These are phyloP conservation scores for Yamadazyma songkhlaensis DNA, from an alignment of 1,139 yeast genomes.

Conservation along the genomic window DNA sequence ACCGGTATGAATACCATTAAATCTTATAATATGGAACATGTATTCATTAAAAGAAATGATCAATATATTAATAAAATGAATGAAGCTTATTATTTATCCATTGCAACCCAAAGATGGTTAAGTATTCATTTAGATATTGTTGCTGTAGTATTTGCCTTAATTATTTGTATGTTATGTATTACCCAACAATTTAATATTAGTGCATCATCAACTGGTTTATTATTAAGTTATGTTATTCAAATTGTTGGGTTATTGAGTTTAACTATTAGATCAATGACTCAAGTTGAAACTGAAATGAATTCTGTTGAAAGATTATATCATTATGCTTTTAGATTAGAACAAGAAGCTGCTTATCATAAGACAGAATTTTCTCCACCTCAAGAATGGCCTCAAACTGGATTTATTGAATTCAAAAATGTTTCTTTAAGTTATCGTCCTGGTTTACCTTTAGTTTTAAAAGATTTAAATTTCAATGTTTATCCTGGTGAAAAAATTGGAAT, in stretches of 20 bases:
- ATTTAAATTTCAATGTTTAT: slow-evolving; percentile 72
- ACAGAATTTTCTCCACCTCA: slow-evolving; percentile 68
- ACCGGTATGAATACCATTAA: slow-evolving; percentile 45
- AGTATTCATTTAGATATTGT: slow-evolving; percentile 40
- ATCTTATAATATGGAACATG: slow-evolving; percentile 30
- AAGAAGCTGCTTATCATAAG: slow-evolving; percentile 67
- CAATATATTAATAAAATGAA: slow-evolving; percentile 37
- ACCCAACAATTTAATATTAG: slow-evolving; percentile 38
- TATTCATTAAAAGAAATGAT: slow-evolving; percentile 36
- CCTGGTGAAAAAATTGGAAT: slow-evolving; percentile 86
- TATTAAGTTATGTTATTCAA: slow-evolving; percentile 42
- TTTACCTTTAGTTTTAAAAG: slow-evolving; percentile 84
- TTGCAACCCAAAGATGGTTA: slow-evolving; percentile 47
- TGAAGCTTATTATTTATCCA: slow-evolving; percentile 41
- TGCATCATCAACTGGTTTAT: slow-evolving; percentile 44
- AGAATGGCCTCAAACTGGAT: slow-evolving; percentile 85
- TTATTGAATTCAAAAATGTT: slow-evolving; percentile 67
- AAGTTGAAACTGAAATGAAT: slow-evolving; percentile 48
- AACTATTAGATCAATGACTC: slow-evolving; percentile 42
- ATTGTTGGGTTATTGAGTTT: slow-evolving; percentile 43
- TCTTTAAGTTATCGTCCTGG: slow-evolving; percentile 83
- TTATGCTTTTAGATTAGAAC: slow-evolving; percentile 52
- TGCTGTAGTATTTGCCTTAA: slow-evolving; percentile 37
- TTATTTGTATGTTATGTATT: slow-evolving; percentile 40
- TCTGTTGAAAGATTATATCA: slow-evolving; percentile 44